Evolutionary conservation across 225 moss, liverwort and hornwort species (phyloP), one percentile per base, ranked within the genome.

Genomic region (Takakia lepidozioides): DNA sequence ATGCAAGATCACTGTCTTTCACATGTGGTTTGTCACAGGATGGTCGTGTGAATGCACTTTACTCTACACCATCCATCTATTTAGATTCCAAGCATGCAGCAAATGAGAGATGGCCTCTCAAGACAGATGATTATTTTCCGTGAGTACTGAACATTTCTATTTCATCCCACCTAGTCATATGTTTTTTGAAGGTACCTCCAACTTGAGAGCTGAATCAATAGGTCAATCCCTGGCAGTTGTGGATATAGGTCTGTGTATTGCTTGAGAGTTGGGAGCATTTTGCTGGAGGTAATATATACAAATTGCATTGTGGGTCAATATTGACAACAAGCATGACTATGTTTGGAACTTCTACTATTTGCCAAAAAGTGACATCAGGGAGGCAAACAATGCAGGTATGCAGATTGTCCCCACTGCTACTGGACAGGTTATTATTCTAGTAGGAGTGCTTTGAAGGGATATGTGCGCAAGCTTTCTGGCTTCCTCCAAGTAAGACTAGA

Each of bases 361-460:
- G n/a, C n/a, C n/a, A n/a, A n/a, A n/a, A n/a, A n/a, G n/a, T n/a
- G n/a, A n/a, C n/a, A n/a, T n/a, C n/a, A n/a, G n/a, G n/a, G n/a
- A n/a, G n/a, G n/a, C n/a, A n/a, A n/a, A n/a, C n/a, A 18, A 16
- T 76, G 37, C 84, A 88, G 88, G 43, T 98, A 98, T 58, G 82
- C 98, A 61, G 76, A 87, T 55, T 68, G 58, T 57, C 80, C 84
- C 23, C 77, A 85, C 68, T 80, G 84, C 67, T 98, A 87, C 62
- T 98, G 98, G 98, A 98, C 98, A 30, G 98, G 98, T 34, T 98
- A 98, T 63, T 98, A 87, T 39, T 85, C 82, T 26, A 98, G 98
- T 64, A 69, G 98, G 54, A 62, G 86, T 28, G 67, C 87, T 52
- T 73, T 98, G 38, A 91, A 91, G 61, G 74, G 98, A 69, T 91